These are phyloP conservation scores for Luffa aegyptiaca DNA, from an alignment of 306 rosid species.

Conservation along the genomic window DNA sequence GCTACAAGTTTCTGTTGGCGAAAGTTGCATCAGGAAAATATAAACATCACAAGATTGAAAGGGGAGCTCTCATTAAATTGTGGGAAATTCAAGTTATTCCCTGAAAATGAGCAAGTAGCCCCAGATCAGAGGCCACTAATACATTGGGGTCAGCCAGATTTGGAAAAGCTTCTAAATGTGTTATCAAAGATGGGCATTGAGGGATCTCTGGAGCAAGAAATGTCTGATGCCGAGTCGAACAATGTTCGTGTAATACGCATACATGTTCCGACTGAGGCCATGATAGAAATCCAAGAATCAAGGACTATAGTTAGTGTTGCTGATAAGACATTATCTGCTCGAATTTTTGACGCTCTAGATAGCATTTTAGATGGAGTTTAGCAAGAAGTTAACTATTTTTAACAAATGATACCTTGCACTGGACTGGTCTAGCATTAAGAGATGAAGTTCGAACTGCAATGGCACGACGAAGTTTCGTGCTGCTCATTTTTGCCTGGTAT, in stretches of 20 bases:
- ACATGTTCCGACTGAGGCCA: conserved; percentile 45
- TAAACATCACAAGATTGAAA: conserved; percentile 44
- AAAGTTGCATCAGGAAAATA: conserved; percentile 34
- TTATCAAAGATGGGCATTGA: conserved; percentile 50
- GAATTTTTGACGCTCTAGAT: conserved; percentile 41
- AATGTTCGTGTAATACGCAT: conserved; percentile 17
- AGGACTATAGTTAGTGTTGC: conserved; percentile 36
- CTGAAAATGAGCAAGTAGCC: conserved; percentile 15
- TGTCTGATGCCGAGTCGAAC: conserved; percentile 20
- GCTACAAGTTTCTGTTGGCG: conserved; percentile 54
- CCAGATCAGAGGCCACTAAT: conserved; percentile 25
- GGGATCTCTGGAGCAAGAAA: conserved; percentile 24
- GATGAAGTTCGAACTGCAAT: neutral
- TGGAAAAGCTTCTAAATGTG: conserved; percentile 37
- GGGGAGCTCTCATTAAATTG: conserved; percentile 43
- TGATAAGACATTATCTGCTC: conserved; percentile 33
- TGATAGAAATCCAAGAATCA: conserved; percentile 43
- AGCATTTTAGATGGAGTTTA: conserved; percentile 34
- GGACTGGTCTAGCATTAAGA: neutral
- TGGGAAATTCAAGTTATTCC: conserved; percentile 35
- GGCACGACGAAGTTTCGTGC: no score
- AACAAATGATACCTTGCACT: neutral
- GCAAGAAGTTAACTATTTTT: neutral
- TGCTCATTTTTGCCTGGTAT: neutral
- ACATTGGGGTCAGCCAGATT: conserved; percentile 44